Conservation (phyloP, 257 asterid genomes). For the Solanum chilense region DNA sequence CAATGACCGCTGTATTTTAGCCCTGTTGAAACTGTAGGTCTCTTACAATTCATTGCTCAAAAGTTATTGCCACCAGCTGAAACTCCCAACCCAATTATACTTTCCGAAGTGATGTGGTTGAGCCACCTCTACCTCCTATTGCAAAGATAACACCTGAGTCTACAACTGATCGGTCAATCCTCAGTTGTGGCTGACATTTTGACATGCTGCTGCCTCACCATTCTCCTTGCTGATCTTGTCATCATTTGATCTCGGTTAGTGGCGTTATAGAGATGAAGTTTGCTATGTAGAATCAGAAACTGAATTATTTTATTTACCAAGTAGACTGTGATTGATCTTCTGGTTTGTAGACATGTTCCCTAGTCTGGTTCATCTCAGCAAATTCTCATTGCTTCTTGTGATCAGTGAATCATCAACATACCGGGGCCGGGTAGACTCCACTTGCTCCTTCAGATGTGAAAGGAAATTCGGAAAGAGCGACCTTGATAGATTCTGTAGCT, state of each 20-base stretch:
- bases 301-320: no score
- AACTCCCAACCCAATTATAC: constrained; percentile 48
- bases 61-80: constrained; percentile 39
- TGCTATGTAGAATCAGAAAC: no score
- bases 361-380: no score
- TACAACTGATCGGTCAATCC: constrained; percentile 33
- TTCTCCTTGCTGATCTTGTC: constrained; percentile 29
- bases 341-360: no score
- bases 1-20: constrained; percentile 31
- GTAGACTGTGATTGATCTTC: no score
- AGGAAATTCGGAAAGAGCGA: background rate
- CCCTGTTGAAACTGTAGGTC: constrained; percentile 38
- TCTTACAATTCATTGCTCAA: constrained; percentile 15
- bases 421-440: constrained; percentile 43
- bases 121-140: constrained; percentile 70
- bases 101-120: constrained; percentile 32
- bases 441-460: constrained; percentile 74
- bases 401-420: no score
- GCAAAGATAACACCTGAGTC: constrained; percentile 19
- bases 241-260: constrained; percentile 6
- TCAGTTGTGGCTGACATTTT: constrained; percentile 23
- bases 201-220: constrained; percentile 20
- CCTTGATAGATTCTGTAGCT: no score
- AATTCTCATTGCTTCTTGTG: no score
- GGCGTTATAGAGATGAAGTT: no score